These are phyloP conservation scores for Cladorrhinum sp. DNA, from an alignment of 2,329 filamentous ascomycete species.

Conservation along the genomic window DNA sequence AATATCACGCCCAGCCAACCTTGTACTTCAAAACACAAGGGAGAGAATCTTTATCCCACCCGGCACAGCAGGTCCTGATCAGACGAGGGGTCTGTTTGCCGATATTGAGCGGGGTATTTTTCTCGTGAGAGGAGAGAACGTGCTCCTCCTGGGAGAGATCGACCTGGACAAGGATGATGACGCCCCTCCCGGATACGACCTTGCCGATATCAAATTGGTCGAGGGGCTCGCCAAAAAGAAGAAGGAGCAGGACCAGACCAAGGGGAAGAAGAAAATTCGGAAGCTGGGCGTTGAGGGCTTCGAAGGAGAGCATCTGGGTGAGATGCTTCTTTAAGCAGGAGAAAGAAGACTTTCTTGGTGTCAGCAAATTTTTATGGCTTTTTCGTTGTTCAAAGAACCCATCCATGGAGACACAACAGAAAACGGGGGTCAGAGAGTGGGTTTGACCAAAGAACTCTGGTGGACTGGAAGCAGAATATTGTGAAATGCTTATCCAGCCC, in stretches of 20 bases:
- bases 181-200: constrained; percentile 65
- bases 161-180: constrained; percentile 96
- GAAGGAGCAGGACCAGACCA: constrained; percentile 64
- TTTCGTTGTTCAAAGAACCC: neutral
- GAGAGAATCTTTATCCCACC: constrained; percentile 75
- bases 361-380: neutral
- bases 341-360: neutral
- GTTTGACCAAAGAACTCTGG: neutral
- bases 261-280: constrained; percentile 68
- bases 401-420: neutral
- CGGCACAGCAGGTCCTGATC: constrained; percentile 39
- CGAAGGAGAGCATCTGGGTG: constrained; percentile 78
- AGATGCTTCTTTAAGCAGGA: constrained; percentile 61
- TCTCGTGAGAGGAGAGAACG: constrained; percentile 92
- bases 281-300: constrained; percentile 78
- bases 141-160: constrained; percentile 92
- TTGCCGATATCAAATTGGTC: constrained; percentile 48
- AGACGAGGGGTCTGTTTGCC: constrained; percentile 62
- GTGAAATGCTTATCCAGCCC: constrained; percentile 52
- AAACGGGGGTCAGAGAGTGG: neutral
- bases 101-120: constrained; percentile 86
- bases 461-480: constrained; percentile 56
- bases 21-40: constrained; percentile 88
- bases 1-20: constrained; percentile 69
- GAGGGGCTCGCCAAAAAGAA: constrained; percentile 70